Evolutionary conservation across 169 alveolate species (phyloP), one percentile per base, ranked within the genome.

Genomic region (Theileria equi): DNA sequence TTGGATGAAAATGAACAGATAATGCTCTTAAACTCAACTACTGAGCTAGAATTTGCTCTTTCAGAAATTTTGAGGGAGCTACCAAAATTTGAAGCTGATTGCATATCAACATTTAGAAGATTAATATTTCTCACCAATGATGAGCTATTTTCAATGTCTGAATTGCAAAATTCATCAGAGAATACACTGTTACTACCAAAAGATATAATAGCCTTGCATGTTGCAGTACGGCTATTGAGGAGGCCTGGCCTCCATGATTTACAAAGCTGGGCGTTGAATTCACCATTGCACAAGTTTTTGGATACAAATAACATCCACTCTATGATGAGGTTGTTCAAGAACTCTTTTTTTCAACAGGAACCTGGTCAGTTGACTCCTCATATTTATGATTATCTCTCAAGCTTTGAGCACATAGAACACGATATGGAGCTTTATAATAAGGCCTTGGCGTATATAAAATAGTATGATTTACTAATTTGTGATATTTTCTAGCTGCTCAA

Each of bases 31-130:
- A 48, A 62, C 40, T 52, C 49, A 19, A 47, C 54, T 32, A 77
- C 86, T n/a, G 81, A 67, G 32, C 40, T 77, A n/a, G 86, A 77
- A 62, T 62, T 77, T 68, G 63, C 63, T 3, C 59, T 77, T n/a
- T 52, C 86, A 0, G 86, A 77, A 25, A 28, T 77, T 26, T 49
- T 63, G 21, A 36, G 40, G 21, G 68, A 52, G 48, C 67, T 67
- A 43, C 76, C 74, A 29, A 48, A 62, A 28, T 11, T 25, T n/a
- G 86, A 66, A 57, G 43, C 73, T 11, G 81, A 77, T 40, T 40
- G 48, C 45, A 31, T 77, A 23, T 25, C 70, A 1, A 35, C 70
- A 25, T 47, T 77, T n/a, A 45, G 74, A n/a, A 13, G 86, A 10
- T 69, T 77, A 0, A 6, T 77, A 3, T 77, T 31, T 36, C 76